These are phyloP conservation scores for Nakaseomyces nivariensis DNA, from an alignment of 1,139 yeast genomes.

Conservation along the genomic window DNA sequence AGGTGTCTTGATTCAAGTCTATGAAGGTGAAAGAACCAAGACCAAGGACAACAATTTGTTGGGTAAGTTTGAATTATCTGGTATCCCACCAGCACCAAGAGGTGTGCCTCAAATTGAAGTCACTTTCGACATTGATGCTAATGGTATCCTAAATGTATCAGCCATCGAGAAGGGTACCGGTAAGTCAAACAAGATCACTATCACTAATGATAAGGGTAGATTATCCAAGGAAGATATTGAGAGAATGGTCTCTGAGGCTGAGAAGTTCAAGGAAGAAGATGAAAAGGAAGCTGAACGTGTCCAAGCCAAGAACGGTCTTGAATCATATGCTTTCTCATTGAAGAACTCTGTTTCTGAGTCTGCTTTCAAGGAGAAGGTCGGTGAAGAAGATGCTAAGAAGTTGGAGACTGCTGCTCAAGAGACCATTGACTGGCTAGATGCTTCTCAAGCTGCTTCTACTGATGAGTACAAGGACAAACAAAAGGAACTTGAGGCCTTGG, in stretches of 20 bases:
- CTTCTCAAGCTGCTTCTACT: slow-evolving; percentile 71
- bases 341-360: slow-evolving; percentile 59
- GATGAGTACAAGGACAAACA: slow-evolving; percentile 67
- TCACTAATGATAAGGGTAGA: slow-evolving; percentile 88
- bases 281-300: slow-evolving; percentile 69
- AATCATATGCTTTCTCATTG: slow-evolving; percentile 73
- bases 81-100: slow-evolving; percentile 96
- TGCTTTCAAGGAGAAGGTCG: slow-evolving; percentile 61
- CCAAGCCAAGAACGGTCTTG: slow-evolving; percentile 70
- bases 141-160: slow-evolving; percentile 88
- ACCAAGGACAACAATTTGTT: slow-evolving; percentile 89
- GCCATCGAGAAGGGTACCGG: slow-evolving; percentile 93
- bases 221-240: slow-evolving; percentile 84
- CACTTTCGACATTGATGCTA: slow-evolving; percentile 89
- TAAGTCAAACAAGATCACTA: slow-evolving; percentile 64
- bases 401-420: slow-evolving; percentile 76
- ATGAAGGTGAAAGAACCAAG: slow-evolving; percentile 92
- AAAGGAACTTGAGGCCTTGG: slow-evolving; percentile 53
- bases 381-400: slow-evolving; percentile 76
- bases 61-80: slow-evolving; percentile 89
- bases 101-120: slow-evolving; percentile 97
- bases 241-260: slow-evolving; percentile 85
- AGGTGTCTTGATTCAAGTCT: slow-evolving; percentile 89
- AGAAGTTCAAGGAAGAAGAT: slow-evolving; percentile 69
- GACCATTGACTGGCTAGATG: slow-evolving; percentile 75